Percentiles rank a stretch among this genome's conserved stretches.
phyloP scores from a whole-genome alignment of 345 rosid genomes.

The Adansonia digitata region DNA sequence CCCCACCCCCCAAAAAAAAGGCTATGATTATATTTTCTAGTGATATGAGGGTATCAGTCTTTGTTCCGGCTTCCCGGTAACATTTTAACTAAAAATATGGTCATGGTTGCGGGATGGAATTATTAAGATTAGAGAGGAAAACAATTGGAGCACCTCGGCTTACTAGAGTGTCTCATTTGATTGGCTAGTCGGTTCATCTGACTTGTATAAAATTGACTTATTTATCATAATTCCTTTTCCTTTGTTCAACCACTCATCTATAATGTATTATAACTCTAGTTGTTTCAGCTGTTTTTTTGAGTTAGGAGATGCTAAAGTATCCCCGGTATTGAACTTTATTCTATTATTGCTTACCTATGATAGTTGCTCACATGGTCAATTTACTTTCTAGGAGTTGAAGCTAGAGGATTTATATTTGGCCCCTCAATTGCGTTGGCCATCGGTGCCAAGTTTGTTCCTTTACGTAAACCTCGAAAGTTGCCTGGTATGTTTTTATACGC shows the following conservation, averaged over 20 bases:
- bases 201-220: background rate
- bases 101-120: constrained; percentile 1
- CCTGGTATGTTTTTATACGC: constrained; percentile 44
- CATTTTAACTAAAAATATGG: background rate
- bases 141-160: background rate
- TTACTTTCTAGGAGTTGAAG: constrained; percentile 62
- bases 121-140: background rate
- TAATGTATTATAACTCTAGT: background rate
- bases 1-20: no score
- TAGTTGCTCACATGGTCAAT: constrained; percentile 4
- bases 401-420: constrained; percentile 82
- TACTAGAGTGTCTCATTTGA: background rate
- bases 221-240: background rate
- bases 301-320: constrained; percentile 25
- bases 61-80: background rate
- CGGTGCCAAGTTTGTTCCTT: constrained; percentile 80
- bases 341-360: background rate
- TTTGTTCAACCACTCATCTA: background rate
- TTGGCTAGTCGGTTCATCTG: background rate
- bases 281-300: background rate
- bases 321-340: background rate
- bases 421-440: constrained; percentile 84
- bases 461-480: constrained; percentile 71
- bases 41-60: background rate
- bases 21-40: background rate